Evolutionary conservation across 257 asterid genomes (phyloP), one percentile per base, ranked within the genome.

Genomic region (Primulina huaijiensis): DNA sequence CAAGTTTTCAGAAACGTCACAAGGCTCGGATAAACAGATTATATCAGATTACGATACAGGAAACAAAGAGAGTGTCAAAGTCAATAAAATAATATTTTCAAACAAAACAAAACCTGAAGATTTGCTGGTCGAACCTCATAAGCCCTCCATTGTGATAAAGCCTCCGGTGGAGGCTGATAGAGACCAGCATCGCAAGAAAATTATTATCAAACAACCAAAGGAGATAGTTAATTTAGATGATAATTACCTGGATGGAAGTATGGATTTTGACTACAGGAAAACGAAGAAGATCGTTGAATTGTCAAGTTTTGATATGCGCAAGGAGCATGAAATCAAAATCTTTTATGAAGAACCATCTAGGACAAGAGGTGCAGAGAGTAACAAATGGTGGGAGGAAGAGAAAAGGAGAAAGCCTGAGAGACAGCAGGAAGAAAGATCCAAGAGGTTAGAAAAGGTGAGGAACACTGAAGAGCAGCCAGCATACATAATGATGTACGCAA

Each of bases 221-320:
- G 97, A 94, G 85, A 69, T 84, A 19, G 40, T 78, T 75, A 86
- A 70, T 77, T 75, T 83, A 66, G 97, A 94, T 17, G 95, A 94
- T 6, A 76, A 74, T 69, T 89, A 92, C 77, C 97, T 87, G 86
- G 99, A 94, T 59, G 99, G 95, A 76, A 89, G 95, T 72, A 74
- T 77, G 65, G 95, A 89, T 76, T 57, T 75, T 61, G 97, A 91
- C 65, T 80, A 77, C 80, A 80, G 90, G 79, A 94, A 94, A 78
- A 91, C 89, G n/a, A 91, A 83, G 83, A 94, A 84, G 81, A 86
- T 94, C 29, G 64, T 76, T 14, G 99, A 91, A 34, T 77, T 94
- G 73, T 86, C 99, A 0, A 76, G 85, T 79, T 63, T 87, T 67
- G 96, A 88, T 74, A 83, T 21, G 73, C 83, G 75, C n/a, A 73